Base-by-base conservation (phyloP, 108 stramenopile genomes). In the Discostella stelligeroides region DNA sequence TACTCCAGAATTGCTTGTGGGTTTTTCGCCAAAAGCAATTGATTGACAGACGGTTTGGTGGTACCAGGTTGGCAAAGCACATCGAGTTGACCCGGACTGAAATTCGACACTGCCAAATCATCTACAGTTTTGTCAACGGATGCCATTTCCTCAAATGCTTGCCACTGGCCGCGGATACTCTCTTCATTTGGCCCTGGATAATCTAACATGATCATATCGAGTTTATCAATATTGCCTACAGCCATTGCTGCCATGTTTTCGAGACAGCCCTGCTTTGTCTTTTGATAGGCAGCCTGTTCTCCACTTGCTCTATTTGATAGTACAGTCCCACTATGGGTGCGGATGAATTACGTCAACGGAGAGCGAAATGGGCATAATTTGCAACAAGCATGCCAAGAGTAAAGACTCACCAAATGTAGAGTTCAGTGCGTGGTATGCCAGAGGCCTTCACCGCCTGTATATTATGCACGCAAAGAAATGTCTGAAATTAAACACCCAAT, bases 131-230 rank as follows among this genome's bases (percentile, higher is more conserved):
- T 69, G 21, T 83, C 80, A 47, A 63, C 63, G 47, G 74, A 57
- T 49, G 23, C 43, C 90, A 91, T 91, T 11, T 86, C 87, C 66
- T 91, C 87, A 57, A 91, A 86, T 47, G 84, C 70, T 12, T 34
- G 58, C 90, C 90, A 91, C 50, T 91, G 90, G 17, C 90, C 90
- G 51, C 71, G 78, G 38, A 91, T 85, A n/a, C 85, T 86, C 13
- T 81, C 84, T 42, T 80, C 76, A 70, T 90, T 85, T 15, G 89
- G 80, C 27, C 90, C 90, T 10, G 90, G 90, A 82, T 91, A 91
- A 48, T 91, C 90, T 14, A 91, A 63, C 90, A 91, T 91, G 41
- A 91, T 91, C 75, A 85, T 84, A 72, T 91, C 90, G 11, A 91
- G 70, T 47, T 86, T 85, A 61, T 85, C 82, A 38, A 91, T 86